A percentile compares a stretch with the other conserved stretches of the same genome.
Evolutionary conservation across 352 stramenopile genomes (phyloP).

Genomic region (Globisporangium uncinulatum): DNA sequence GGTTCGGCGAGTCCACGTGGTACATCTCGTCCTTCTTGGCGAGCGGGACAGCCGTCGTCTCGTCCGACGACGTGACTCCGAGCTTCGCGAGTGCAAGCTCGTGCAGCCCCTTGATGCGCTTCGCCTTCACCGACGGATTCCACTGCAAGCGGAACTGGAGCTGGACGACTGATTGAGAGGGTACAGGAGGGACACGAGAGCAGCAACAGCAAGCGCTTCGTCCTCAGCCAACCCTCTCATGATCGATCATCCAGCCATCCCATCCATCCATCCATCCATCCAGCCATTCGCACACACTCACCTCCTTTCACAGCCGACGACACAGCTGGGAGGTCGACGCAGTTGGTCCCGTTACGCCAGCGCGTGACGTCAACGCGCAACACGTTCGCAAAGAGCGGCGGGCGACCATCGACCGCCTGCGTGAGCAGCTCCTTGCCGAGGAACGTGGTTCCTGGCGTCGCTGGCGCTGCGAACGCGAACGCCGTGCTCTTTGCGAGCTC

Average conservation of each 20-base stretch:
- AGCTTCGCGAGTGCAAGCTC: conserved; percentile 14
- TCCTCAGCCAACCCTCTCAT: too few relatives aligned
- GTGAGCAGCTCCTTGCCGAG: conserved; percentile 44
- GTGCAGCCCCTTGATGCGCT: conserved; percentile 17
- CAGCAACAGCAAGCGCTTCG: background rate
- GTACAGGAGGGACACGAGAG: background rate
- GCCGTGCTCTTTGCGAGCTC: conserved; percentile 24
- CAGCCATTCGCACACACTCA: conserved; percentile 13
- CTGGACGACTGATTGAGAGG: conserved; percentile 10
- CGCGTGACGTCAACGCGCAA: conserved; percentile 39
- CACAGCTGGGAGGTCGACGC: conserved; percentile 47
- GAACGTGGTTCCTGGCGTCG: conserved; percentile 10
- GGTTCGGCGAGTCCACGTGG: conserved; percentile 13
- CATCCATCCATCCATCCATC: too few relatives aligned
- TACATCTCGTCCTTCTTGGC: conserved; percentile 9
- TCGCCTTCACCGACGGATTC: conserved; percentile 12
- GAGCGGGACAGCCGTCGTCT: background rate
- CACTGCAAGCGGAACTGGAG: conserved; percentile 18
- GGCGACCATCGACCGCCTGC: conserved; percentile 19
- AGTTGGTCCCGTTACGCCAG: conserved; percentile 42
- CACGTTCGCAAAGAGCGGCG: conserved; percentile 63
- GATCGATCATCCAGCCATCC: too few relatives aligned
- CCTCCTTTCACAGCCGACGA: conserved; percentile 38
- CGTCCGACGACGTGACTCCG: conserved; percentile 9
- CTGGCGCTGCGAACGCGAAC: conserved; percentile 34